Percentiles rank a stretch among this genome's conserved stretches.
phyloP scores from a whole-genome alignment of 2,329 filamentous ascomycete genomes.

The Fusarium algeriense region DNA sequence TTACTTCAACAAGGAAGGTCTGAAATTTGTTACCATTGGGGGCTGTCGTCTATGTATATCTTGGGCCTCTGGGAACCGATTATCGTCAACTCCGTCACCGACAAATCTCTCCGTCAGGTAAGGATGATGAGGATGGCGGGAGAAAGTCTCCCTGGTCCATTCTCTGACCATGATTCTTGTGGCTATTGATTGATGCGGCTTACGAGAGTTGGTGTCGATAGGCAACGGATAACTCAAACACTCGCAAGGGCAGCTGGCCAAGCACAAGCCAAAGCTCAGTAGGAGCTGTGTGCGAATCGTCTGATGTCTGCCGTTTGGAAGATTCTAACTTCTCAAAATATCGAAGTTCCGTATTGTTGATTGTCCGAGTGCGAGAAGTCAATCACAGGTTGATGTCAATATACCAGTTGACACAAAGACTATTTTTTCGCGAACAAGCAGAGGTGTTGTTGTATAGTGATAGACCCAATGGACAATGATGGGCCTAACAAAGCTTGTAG shows the following conservation, averaged over 20 bases:
- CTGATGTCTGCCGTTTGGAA: no score
- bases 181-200: constrained; percentile 2
- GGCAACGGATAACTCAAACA: neutral
- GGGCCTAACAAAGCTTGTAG: constrained; percentile 1
- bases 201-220: neutral
- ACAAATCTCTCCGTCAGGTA: constrained; percentile 50
- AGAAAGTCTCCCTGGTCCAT: constrained; percentile 55
- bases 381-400: neutral
- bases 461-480: neutral
- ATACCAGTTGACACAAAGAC: neutral
- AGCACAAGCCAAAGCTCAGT: neutral
- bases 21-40: constrained; percentile 52
- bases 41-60: constrained; percentile 54
- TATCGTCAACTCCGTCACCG: constrained; percentile 49
- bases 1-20: neutral
- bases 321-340: neutral
- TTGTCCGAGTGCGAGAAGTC: neutral
- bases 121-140: constrained; percentile 53
- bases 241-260: constrained; percentile 4
- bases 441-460: neutral
- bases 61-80: constrained; percentile 52
- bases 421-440: neutral
- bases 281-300: neutral
- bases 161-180: constrained; percentile 56
- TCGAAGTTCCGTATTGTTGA: neutral